A percentile compares a stretch with the other conserved stretches of the same genome.
These are phyloP conservation scores for Abortiporus biennis DNA, from an alignment of 1,284 basidiomycete genomes.

Conservation along the genomic window DNA sequence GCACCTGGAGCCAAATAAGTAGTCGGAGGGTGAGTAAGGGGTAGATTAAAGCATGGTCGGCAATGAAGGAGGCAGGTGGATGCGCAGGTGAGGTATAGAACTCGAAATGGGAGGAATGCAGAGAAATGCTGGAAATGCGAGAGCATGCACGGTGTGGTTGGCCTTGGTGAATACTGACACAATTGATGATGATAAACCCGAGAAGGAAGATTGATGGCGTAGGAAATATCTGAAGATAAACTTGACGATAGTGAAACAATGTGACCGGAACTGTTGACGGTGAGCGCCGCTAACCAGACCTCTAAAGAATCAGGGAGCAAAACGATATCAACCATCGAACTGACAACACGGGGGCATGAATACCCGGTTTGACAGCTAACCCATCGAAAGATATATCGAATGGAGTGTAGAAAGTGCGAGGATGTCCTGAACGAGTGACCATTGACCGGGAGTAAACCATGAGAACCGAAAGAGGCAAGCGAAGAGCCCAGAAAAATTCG, in stretches of 20 bases:
- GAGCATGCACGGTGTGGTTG: constrained; percentile 34
- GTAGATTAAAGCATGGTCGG: constrained; percentile 13
- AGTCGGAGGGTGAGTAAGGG: constrained; percentile 15
- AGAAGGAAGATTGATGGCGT: constrained; percentile 14
- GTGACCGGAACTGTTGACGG: constrained; percentile 5
- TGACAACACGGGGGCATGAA: constrained; percentile 40
- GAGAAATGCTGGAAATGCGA: constrained; percentile 30
- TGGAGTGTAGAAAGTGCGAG: constrained; percentile 17
- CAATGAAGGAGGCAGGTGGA: constrained; percentile 14
- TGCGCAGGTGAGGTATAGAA: constrained; percentile 25
- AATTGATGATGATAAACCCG: constrained; percentile 24
- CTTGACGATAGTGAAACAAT: not conserved
- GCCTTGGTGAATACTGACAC: constrained; percentile 35
- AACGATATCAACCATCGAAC: constrained; percentile 4
- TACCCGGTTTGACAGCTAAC: constrained; percentile 31
- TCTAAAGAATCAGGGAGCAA: constrained; percentile 9
- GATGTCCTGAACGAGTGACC: constrained; percentile 37
- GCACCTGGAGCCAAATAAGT: constrained; percentile 15
- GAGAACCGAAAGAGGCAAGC: constrained; percentile 14
- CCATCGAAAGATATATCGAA: constrained; percentile 12
- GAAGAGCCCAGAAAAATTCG: constrained; percentile 20
- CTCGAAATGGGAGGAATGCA: constrained; percentile 15
- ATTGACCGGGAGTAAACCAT: constrained; percentile 24
- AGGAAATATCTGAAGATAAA: constrained; percentile 16
- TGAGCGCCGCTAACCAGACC: constrained; percentile 11